Percentiles rank a stretch among this genome's conserved stretches.
phyloP scores from a whole-genome alignment of 1,284 basidiomycete genomes.

The Xerocomus amazonicus region DNA sequence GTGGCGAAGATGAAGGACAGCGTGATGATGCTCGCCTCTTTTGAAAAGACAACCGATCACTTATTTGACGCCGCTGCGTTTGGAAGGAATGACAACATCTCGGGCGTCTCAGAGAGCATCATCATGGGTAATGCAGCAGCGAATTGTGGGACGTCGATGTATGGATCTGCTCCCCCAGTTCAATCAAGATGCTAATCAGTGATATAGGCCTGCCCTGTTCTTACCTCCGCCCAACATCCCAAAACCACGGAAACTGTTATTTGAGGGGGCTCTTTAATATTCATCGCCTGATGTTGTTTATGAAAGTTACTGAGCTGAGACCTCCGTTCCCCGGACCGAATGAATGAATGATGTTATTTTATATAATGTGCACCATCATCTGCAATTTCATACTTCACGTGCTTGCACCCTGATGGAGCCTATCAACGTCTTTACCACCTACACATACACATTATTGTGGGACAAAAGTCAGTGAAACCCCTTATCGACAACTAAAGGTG shows the following conservation, averaged over 20 bases:
- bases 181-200: constrained; percentile 4
- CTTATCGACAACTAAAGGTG: too few species aligned
- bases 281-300: not conserved
- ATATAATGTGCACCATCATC: not conserved
- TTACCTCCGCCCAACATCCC: constrained; percentile 50
- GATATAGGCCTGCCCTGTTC: constrained; percentile 52
- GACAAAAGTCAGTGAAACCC: too few species aligned
- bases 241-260: constrained; percentile 52
- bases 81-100: constrained; percentile 93
- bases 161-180: constrained; percentile 29
- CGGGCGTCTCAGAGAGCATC: constrained; percentile 98
- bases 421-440: too few species aligned
- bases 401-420: too few species aligned
- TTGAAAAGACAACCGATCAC: constrained; percentile 99
- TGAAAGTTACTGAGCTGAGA: too few species aligned
- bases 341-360: not conserved
- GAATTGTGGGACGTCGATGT: constrained; percentile 94
- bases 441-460: too few species aligned
- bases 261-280: constrained; percentile 48
- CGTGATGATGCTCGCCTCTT: constrained; percentile 97
- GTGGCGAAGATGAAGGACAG: constrained; percentile 99
- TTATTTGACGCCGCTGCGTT: constrained; percentile 97
- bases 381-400: too few species aligned
- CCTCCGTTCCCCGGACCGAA: too few species aligned
- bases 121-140: constrained; percentile 99